Evolutionary conservation across 768 basidiomycete species (phyloP).

Genomic region (Neoboletus magnificus): DNA sequence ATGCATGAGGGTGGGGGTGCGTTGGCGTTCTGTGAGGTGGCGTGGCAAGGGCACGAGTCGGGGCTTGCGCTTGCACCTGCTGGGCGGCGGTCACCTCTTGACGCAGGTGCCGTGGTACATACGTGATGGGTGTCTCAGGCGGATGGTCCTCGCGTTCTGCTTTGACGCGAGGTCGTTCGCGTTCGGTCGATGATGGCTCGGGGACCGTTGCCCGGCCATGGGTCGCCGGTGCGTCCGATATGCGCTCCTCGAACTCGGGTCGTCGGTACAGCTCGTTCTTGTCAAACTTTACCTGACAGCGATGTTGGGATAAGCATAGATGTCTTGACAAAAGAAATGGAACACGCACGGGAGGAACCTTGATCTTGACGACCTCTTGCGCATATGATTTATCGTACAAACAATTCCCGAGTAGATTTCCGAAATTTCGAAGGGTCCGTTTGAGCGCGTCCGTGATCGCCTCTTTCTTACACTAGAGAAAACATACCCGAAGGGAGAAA

Average conservation of each 20-base stretch:
- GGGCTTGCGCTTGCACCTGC: conserved; percentile 5
- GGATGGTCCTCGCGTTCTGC: conserved; percentile 10
- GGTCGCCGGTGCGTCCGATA: conserved; percentile 22
- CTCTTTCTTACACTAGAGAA: conserved; percentile 89
- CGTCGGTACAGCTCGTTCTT: conserved; percentile 63
- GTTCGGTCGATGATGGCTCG: background rate
- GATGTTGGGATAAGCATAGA: background rate
- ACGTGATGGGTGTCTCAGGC: conserved; percentile 25
- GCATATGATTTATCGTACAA: conserved; percentile 94
- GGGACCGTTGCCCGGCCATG: background rate
- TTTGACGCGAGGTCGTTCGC: conserved; percentile 14
- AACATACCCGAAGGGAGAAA: too few relatives aligned
- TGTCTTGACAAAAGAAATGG: background rate
- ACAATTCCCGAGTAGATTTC: conserved; percentile 93
- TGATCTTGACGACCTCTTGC: conserved; percentile 82
- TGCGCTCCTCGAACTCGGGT: conserved; percentile 60
- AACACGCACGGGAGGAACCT: conserved; percentile 68
- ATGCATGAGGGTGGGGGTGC: background rate
- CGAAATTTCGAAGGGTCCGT: conserved; percentile 86
- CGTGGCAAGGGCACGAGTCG: background rate
- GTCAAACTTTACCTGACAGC: conserved; percentile 53
- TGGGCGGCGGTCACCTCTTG: conserved; percentile 18
- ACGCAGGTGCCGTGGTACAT: conserved; percentile 42
- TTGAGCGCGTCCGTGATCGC: conserved; percentile 95
- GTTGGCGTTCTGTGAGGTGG: background rate